These are phyloP conservation scores for Trichosporon asahii DNA, from an alignment of 1,284 basidiomycete species.

Conservation along the genomic window DNA sequence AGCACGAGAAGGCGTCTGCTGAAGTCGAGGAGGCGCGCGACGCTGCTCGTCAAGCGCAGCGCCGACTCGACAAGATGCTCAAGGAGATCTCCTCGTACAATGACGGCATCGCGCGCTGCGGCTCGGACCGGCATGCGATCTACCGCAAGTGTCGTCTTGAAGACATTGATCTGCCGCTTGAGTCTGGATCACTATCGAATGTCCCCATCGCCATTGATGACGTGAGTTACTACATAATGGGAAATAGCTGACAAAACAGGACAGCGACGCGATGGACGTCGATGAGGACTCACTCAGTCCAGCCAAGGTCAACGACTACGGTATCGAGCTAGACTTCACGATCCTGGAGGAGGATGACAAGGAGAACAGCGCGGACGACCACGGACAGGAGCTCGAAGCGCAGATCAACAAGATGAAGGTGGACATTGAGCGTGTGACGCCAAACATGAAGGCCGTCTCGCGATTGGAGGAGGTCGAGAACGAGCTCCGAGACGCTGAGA, in stretches of 20 bases:
- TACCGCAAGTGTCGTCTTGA: slow-evolving; percentile 93
- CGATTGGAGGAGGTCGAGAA: slow-evolving; percentile 88
- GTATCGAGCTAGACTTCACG: slow-evolving; percentile 84
- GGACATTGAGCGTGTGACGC: slow-evolving; percentile 91
- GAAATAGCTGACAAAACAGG: slow-evolving; percentile 55
- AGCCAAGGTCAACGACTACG: slow-evolving; percentile 73
- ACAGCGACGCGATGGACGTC: slow-evolving; percentile 74
- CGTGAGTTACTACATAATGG: slow-evolving; percentile 53
- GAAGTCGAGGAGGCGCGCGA: slow-evolving; percentile 71
- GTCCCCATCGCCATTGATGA: slow-evolving; percentile 84
- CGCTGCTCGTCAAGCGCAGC: slow-evolving; percentile 65
- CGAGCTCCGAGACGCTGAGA: slow-evolving; percentile 57
- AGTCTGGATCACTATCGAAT: slow-evolving; percentile 68
- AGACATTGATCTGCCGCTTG: slow-evolving; percentile 79
- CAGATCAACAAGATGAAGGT: slow-evolving; percentile 66
- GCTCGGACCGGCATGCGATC: slow-evolving; percentile 76
- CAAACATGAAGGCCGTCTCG: slow-evolving; percentile 94
- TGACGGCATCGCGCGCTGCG: slow-evolving; percentile 87
- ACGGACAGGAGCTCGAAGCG: slow-evolving; percentile 71
- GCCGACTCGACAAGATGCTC: slow-evolving; percentile 74
- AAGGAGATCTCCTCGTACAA: slow-evolving; percentile 91
- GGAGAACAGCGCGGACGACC: slow-evolving; percentile 67
- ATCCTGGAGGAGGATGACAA: slow-evolving; percentile 77
- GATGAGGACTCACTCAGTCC: slow-evolving; percentile 75
- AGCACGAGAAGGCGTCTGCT: slow-evolving; percentile 57